Base-by-base conservation (phyloP, 768 basidiomycete species). In the Leccinum barrowsii region DNA sequence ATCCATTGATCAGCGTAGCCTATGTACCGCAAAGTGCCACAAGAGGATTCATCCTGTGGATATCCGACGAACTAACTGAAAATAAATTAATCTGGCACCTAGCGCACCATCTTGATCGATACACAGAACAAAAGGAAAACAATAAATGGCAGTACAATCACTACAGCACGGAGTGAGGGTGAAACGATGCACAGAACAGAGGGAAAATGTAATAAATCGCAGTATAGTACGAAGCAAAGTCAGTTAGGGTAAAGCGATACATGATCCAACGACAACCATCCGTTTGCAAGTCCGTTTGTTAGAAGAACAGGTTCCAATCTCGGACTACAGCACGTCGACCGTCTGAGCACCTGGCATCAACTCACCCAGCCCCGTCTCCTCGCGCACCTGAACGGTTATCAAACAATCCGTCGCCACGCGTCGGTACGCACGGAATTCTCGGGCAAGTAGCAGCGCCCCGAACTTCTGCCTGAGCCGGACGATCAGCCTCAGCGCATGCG, bases 381-480 rank as follows among this genome's bases (percentile, higher is more conserved):
- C 26, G 1, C 40, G 26, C 6, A 67, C 4, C 8, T 26, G 58
- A 17, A 52, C 52, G 24, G 11, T 54, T 8, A 61, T 58, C 17
- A 59, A 54, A n/a, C 24, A 5, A 17, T 67, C 56, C 13, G 65
- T 37, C 0, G 65, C 66, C 1, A 67, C 56, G 2, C 63, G 60
- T 21, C n/a, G 54, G n/a, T 67, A 59, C 0, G 17, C 35, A 4
- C 35, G 46, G 3, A 35, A 22, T 6, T 52, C 2, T 4, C 40
- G 55, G 0, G 10, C 32, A 2, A 65, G 37, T 24, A 67, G 47
- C 7, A 66, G 44, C 6, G 54, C 35, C 0, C 63, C 52, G 17
- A 64, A 64, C 1, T 44, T 19, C 15, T 59, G 57, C 5, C 19
- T 47, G 4, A 63, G 40, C 10, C 62, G 56, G 6, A 42, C 53